Conservation (phyloP, 108 stramenopile species). For the Cyclotella distinguenda region DNA sequence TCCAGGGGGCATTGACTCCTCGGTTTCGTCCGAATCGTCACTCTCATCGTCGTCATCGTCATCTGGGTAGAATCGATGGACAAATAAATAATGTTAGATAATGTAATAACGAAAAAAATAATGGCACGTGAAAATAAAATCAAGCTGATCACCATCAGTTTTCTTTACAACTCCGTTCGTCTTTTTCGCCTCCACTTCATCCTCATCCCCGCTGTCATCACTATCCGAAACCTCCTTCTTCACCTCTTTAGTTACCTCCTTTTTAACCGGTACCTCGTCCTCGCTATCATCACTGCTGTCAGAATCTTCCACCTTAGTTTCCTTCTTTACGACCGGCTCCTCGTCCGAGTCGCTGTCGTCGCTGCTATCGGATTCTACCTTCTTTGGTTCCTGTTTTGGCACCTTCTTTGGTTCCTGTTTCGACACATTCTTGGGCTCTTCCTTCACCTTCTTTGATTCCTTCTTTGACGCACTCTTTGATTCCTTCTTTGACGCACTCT, state of each 20-base stretch:
- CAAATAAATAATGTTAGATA: neutral
- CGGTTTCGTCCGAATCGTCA: constrained; percentile 38
- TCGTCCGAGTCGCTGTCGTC: constrained; percentile 3
- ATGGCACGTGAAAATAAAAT: neutral
- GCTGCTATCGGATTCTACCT: neutral
- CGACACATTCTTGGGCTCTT: neutral
- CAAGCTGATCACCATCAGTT: neutral
- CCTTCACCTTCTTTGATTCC: constrained; percentile 2
- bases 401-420: constrained; percentile 42
- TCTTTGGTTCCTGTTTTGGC: neutral
- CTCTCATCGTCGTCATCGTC: neutral
- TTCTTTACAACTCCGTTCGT: neutral
- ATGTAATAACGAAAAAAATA: neutral
- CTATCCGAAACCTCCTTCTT: neutral
- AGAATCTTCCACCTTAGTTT: neutral
- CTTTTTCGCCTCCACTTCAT: neutral
- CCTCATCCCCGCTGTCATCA: neutral
- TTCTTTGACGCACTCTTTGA: neutral
- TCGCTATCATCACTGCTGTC: constrained; percentile 17
- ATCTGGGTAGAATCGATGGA: neutral
- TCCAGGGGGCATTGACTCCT: constrained; percentile 49
- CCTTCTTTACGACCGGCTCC: neutral
- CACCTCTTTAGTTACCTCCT: neutral
- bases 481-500: neutral
- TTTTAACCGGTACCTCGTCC: constrained; percentile 22